Evolutionary conservation across 441 rosid species (phyloP).

Genomic region (Euphorbia celastroides): DNA sequence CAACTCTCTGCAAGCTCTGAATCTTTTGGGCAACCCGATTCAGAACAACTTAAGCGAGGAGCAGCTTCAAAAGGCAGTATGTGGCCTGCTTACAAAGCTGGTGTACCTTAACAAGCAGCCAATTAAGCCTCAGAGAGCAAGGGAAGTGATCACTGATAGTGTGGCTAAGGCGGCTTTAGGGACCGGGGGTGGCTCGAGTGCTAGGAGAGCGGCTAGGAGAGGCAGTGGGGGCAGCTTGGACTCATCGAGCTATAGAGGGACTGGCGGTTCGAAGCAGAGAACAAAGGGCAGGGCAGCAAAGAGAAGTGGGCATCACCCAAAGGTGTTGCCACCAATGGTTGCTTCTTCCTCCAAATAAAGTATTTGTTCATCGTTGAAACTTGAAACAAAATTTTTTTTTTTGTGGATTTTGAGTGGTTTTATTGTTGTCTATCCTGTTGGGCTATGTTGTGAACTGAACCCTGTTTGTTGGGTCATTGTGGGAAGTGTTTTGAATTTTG

Average conservation of each 20-base stretch:
- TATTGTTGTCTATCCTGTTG: too few species aligned
- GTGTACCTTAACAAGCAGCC: constrained; percentile 82
- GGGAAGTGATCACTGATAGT: constrained; percentile 58
- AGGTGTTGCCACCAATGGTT: constrained; percentile 18
- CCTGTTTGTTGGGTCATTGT: not conserved
- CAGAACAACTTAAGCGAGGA: constrained; percentile 76
- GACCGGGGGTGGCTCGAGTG: constrained; percentile 28
- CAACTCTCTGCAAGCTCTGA: constrained; percentile 74
- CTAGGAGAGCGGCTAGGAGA: constrained; percentile 37
- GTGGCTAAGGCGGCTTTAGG: constrained; percentile 80
- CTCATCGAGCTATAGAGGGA: constrained; percentile 37
- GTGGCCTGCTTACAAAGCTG: constrained; percentile 72
- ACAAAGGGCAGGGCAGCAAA: constrained; percentile 34
- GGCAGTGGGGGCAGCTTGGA: constrained; percentile 27
- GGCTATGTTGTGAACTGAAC: too few species aligned
- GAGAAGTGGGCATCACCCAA: constrained; percentile 33
- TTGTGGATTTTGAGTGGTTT: not conserved
- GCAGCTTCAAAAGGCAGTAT: constrained; percentile 71
- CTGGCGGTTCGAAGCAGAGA: constrained; percentile 24
- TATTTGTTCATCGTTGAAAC: not conserved
- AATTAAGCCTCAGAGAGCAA: constrained; percentile 67
- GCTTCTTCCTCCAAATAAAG: not conserved
- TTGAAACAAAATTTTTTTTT: not conserved
- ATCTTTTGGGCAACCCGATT: constrained; percentile 78
- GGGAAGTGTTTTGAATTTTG: not conserved